Percentiles rank a stretch among this genome's conserved stretches.
These are phyloP conservation scores for Phyllosticta capitalensis DNA, from an alignment of 2,329 filamentous ascomycete species.

Conservation along the genomic window DNA sequence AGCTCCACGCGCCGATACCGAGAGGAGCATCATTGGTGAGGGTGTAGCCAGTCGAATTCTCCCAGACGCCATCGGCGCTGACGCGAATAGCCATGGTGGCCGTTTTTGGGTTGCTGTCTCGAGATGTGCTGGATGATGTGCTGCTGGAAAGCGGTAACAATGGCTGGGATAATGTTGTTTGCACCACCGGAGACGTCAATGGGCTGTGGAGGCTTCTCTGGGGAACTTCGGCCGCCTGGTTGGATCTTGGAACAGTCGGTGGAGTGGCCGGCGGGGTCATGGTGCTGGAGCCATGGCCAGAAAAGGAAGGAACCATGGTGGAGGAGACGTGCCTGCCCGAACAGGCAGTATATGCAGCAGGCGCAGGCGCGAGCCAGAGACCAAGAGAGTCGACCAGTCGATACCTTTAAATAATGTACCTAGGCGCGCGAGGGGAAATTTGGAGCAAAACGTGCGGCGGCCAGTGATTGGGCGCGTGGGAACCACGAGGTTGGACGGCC, in stretches of 20 bases:
- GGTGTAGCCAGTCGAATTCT: conserved; percentile 1
- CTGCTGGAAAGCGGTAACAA: not conserved
- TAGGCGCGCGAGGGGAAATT: too few species aligned
- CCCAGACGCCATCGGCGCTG: conserved; percentile 3
- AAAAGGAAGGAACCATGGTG: not conserved
- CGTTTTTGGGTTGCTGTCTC: not conserved
- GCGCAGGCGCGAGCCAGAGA: too few species aligned
- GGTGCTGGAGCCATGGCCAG: conserved; percentile 1
- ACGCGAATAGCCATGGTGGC: not conserved
- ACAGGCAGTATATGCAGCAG: not conserved
- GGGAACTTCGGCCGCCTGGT: not conserved
- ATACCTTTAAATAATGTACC: too few species aligned
- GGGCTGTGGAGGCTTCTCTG: not conserved
- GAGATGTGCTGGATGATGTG: not conserved
- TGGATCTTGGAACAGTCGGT: conserved; percentile 3
- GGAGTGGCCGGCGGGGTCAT: conserved; percentile 8
- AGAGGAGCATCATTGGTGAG: conserved; percentile 20
- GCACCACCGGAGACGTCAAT: not conserved
- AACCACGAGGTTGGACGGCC: not conserved
- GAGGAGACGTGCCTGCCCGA: not conserved
- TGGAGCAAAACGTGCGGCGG: not conserved
- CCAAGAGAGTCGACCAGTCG: not conserved
- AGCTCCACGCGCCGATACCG: conserved; percentile 27
- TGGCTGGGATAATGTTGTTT: not conserved
- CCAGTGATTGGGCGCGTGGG: not conserved